Conservation (phyloP, 352 stramenopile species). For the Phytophthora vignae region DNA sequence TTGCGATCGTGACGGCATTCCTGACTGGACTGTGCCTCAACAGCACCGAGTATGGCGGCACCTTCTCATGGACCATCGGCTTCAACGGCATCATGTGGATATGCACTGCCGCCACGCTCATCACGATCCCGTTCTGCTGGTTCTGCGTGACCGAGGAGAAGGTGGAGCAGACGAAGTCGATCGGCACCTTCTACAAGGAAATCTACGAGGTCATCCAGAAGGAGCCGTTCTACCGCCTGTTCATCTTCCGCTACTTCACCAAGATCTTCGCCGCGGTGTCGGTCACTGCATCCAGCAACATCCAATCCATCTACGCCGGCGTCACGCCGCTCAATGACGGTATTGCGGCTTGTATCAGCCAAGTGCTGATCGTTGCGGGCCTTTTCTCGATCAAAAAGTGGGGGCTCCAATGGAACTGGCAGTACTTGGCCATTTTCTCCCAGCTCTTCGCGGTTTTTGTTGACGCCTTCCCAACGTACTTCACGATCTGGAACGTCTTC, state of each 20-base stretch:
- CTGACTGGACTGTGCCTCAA: conserved; percentile 58
- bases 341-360: conserved; percentile 31
- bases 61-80: conserved; percentile 13
- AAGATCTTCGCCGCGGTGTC: conserved; percentile 39
- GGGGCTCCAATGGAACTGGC: conserved; percentile 58
- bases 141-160: conserved; percentile 51
- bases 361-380: conserved; percentile 31
- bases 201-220: conserved; percentile 51
- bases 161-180: conserved; percentile 27
- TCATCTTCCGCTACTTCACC: conserved; percentile 45
- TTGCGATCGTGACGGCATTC: conserved; percentile 41
- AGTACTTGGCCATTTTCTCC: conserved; percentile 37
- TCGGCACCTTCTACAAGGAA: conserved; percentile 33
- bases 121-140: conserved; percentile 47
- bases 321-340: conserved; percentile 40
- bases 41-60: conserved; percentile 50
- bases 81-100: conserved; percentile 56
- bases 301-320: conserved; percentile 37
- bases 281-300: conserved; percentile 35
- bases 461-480: conserved; percentile 42
- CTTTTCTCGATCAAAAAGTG: conserved; percentile 49
- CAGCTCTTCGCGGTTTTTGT: conserved; percentile 44
- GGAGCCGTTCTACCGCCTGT: conserved; percentile 41
- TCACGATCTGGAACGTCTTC: conserved; percentile 45
- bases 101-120: conserved; percentile 16